Percentiles rank a stretch among this genome's conserved stretches.
Evolutionary conservation across 2,329 filamentous ascomycete species (phyloP).

Genomic region (Cladosporium sp.): DNA sequence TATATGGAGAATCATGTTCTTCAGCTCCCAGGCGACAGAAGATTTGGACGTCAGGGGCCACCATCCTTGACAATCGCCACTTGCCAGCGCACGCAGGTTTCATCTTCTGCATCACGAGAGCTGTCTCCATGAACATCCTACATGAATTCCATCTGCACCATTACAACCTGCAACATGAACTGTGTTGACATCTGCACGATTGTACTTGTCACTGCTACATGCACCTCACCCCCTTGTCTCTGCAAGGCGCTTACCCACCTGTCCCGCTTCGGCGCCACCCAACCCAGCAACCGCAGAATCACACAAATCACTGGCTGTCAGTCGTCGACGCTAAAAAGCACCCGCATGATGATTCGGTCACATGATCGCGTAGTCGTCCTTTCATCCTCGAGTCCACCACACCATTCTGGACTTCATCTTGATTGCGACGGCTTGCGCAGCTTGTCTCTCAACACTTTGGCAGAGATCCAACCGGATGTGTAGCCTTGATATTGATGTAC

Average conservation of each 20-base stretch:
- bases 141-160: not conserved
- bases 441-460: conserved; percentile 3
- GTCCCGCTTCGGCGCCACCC: conserved; percentile 12
- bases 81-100: conserved; percentile 8
- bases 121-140: not conserved
- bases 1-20: not conserved
- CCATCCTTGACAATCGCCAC: conserved; percentile 6
- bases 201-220: not conserved
- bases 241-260: conserved; percentile 1
- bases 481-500: not conserved
- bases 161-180: not conserved
- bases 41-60: not conserved
- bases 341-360: conserved; percentile 18
- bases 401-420: conserved; percentile 20
- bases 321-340: conserved; percentile 16
- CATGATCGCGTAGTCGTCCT: conserved; percentile 18
- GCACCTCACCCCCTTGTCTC: conserved; percentile 1
- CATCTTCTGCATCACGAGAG: conserved; percentile 4
- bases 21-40: not conserved
- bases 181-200: not conserved
- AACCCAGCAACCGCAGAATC: not conserved
- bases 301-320: conserved; percentile 15
- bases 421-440: conserved; percentile 4
- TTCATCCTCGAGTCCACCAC: conserved; percentile 3
- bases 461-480: conserved; percentile 7